Evolutionary conservation across 805 yeast species (phyloP).

Genomic region (Lachancea lanzarotensis): DNA sequence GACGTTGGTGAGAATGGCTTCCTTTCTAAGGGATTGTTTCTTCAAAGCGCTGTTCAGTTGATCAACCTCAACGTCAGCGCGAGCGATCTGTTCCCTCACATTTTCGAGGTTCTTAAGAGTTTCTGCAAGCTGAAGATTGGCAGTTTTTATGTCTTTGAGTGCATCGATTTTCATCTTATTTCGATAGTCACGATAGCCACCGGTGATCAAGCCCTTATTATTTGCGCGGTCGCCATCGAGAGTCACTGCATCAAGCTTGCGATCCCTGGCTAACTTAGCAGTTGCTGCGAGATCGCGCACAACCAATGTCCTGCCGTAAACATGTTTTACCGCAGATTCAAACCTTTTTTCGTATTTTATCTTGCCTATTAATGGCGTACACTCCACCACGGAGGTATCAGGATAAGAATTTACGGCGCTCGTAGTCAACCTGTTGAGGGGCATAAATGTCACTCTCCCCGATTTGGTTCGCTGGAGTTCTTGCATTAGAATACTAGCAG

Average conservation of each 20-base stretch:
- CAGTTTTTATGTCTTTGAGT: constrained; percentile 48
- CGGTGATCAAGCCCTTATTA: constrained; percentile 74
- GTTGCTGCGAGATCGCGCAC: constrained; percentile 65
- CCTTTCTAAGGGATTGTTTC: constrained; percentile 34
- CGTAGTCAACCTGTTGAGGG: constrained; percentile 58
- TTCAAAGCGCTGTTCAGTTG: constrained; percentile 41
- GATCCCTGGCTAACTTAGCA: constrained; percentile 53
- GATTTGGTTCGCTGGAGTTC: constrained; percentile 61
- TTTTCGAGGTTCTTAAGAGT: constrained; percentile 37
- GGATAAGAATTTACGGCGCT: constrained; percentile 49
- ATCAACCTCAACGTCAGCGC: constrained; percentile 49
- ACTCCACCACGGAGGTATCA: constrained; percentile 45
- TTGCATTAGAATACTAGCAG: constrained; percentile 74
- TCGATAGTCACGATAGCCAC: constrained; percentile 71
- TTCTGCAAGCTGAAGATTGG: constrained; percentile 30
- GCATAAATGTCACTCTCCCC: constrained; percentile 89
- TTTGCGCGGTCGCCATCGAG: constrained; percentile 89
- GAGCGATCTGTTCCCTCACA: constrained; percentile 35
- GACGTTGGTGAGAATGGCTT: constrained; percentile 36
- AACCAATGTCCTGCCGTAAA: constrained; percentile 77
- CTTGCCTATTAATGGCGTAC: constrained; percentile 73
- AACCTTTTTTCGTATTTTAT: constrained; percentile 54
- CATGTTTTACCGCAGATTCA: constrained; percentile 63
- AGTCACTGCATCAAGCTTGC: constrained; percentile 70
- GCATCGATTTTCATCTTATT: constrained; percentile 65